phyloP scores from a whole-genome alignment of 805 yeast genomes.

The Tetrapisispora taiwanensis region DNA sequence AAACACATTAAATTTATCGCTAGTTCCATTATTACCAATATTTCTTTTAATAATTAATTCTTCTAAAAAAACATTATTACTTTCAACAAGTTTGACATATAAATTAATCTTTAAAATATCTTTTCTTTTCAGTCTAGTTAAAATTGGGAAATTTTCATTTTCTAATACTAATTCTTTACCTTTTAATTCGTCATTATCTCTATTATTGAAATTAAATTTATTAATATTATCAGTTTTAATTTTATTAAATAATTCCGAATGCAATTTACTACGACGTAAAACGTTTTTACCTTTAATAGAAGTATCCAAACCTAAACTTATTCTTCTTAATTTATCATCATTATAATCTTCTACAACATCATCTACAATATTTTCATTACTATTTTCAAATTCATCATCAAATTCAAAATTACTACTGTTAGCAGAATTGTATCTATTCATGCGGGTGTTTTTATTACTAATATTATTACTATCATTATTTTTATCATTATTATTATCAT shows the following conservation, averaged over 20 bases:
- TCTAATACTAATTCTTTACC: constrained; percentile 13
- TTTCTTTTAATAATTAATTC: constrained; percentile 12
- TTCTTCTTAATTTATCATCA: background rate
- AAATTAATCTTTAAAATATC: constrained; percentile 20
- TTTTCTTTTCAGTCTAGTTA: constrained; percentile 22
- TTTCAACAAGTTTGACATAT: constrained; percentile 20
- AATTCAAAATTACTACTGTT: background rate
- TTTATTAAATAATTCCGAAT: background rate
- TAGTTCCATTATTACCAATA: background rate
- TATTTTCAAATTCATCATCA: background rate
- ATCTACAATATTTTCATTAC: too few species aligned
- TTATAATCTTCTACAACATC: background rate
- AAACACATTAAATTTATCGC: background rate
- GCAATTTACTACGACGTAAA: constrained; percentile 1
- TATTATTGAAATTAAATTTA: background rate
- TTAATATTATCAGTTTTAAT: constrained; percentile 1
- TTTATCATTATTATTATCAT: too few species aligned
- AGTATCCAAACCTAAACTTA: background rate
- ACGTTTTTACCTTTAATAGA: background rate
- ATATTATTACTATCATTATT: background rate
- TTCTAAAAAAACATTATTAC: constrained; percentile 19
- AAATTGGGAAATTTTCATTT: constrained; percentile 21
- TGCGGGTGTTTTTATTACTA: background rate
- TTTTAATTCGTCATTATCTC: background rate
- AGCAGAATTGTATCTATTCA: background rate